phyloP scores from a whole-genome alignment of 1,284 basidiomycete species.

The Erythrobasidium hasegawianum region DNA sequence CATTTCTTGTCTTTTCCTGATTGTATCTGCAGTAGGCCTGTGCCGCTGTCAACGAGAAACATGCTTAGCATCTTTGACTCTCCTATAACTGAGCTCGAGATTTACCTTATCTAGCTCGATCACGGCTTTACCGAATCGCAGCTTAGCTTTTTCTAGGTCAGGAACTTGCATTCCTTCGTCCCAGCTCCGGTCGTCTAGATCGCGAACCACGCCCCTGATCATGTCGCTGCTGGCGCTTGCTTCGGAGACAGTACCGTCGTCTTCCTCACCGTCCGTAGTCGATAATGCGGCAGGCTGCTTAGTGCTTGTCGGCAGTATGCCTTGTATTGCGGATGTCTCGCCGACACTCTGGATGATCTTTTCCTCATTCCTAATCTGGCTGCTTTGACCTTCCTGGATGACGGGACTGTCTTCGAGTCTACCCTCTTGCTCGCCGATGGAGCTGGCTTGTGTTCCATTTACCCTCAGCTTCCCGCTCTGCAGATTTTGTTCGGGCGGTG shows the following conservation, averaged over 20 bases:
- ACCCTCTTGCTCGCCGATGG: too few relatives aligned
- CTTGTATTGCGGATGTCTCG: conserved; percentile 1
- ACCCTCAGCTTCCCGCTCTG: too few relatives aligned
- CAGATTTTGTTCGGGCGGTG: too few relatives aligned
- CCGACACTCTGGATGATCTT: background rate
- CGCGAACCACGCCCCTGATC: conserved; percentile 7
- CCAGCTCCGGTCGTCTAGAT: conserved; percentile 19
- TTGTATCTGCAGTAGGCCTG: conserved; percentile 5
- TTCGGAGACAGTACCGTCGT: conserved; percentile 17
- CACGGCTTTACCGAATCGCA: background rate
- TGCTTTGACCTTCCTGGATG: too few relatives aligned
- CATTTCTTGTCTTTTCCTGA: conserved; percentile 6
- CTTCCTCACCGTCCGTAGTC: conserved; percentile 21
- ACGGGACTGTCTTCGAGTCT: too few relatives aligned
- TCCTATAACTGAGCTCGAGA: too few relatives aligned
- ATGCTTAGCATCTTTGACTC: too few relatives aligned
- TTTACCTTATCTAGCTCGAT: background rate
- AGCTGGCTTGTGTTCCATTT: too few relatives aligned
- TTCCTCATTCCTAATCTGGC: too few relatives aligned
- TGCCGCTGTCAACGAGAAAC: conserved; percentile 15
- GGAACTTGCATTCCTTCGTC: background rate
- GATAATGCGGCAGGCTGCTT: background rate
- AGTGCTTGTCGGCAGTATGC: background rate
- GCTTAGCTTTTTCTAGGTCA: background rate
- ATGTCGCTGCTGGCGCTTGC: conserved; percentile 12